Evolutionary conservation across 768 basidiomycete species (phyloP), one percentile per base, ranked within the genome.

Genomic region (Tulasnella sp.): DNA sequence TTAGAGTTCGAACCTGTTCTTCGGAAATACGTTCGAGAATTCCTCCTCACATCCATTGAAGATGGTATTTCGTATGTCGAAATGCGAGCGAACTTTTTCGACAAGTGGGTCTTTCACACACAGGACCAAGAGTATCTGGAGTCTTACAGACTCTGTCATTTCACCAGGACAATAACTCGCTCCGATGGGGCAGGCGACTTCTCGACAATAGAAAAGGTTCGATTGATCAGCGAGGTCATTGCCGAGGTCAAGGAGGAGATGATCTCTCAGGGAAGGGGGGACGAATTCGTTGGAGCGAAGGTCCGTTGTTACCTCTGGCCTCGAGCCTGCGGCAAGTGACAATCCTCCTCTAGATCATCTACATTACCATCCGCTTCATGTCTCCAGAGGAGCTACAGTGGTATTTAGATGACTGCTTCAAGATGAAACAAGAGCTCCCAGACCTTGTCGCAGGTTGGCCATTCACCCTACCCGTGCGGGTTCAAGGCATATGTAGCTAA

Each of bases 11-110:
- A 81, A 14, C 90, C 90, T 0, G 80, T 91, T 29, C 90, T 84
- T 77, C 75, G 78, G 17, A 82, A 85, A 72, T 91, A 90, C 77
- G 81, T 91, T 64, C 82, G 84, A 34, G 82, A 87, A 73, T 89
- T 91, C 77, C 81, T 93, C 72, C 77, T 82, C 35, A 82, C 86
- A 37, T 88, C 85, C 0, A 83, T 90, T 17, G 86, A 84, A 36
- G 91, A 93, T 76, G 89, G 90, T 0, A 86, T 92, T 42, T 88
- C 83, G 1, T 92, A 92, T 77, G 78, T 87, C 12, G 91, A 92
- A 80, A 82, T 84, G 12, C 84, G 90, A 39, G 82, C 91, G 62
- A 88, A 88, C 78, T 91, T 92, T 77, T 78, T 82, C 47, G 76
- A 79, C 73, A 86, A 84, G 89, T 89, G 74, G 72, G 82, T 77